Base-by-base conservation (phyloP, 2,329 filamentous ascomycete species). In the Chaetomiaceae sp. region DNA sequence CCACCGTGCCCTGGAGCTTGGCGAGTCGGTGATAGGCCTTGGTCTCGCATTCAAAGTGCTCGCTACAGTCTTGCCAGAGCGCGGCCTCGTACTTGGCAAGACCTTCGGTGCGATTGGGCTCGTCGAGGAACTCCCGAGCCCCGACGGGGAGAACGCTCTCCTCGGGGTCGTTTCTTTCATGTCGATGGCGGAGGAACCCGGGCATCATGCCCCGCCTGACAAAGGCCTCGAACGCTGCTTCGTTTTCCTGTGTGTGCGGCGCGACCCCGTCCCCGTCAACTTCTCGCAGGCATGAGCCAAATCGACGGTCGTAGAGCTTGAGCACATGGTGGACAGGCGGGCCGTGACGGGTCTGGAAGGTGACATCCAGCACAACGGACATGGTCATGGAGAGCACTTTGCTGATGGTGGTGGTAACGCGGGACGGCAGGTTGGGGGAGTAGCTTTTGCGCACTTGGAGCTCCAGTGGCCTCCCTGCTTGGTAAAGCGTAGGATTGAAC, bases 241-340 rank as follows among this genome's bases (percentile, higher is more conserved):
- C 50, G 14, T 32, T 48, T 53, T 53, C 29, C 37, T 25, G 36
- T 25, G 37, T 43, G 16, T 48, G 16, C 5, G 44, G 43, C 27
- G 37, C 50, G 29, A 11, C 3, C 30, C 10, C 33, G 30, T 48
- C n/a, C n/a, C 9, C 9, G 37, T 1, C 1, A 48, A 20, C 14
- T 1, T 38, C 9, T 14, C 51, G 51, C 4, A 44, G 44, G 25
- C 23, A 32, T 6, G 32, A 38, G 40, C 44, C 51, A 44, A 44
- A 48, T 44, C 45, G 44, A 34, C 51, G 51, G 51, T 53, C 45
- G 32, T 53, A 53, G 51, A 53, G 44, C 40, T 53, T 53, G 38
- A 53, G 44, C 16, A 53, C 45, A 27, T 6, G 6, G 38, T 32
- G 45, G 23, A 33, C 14, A 43, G 37, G 25, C 20, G 38, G 32